Evolutionary conservation across 306 rosid species (phyloP).

Genomic region (Malus asiatica): DNA sequence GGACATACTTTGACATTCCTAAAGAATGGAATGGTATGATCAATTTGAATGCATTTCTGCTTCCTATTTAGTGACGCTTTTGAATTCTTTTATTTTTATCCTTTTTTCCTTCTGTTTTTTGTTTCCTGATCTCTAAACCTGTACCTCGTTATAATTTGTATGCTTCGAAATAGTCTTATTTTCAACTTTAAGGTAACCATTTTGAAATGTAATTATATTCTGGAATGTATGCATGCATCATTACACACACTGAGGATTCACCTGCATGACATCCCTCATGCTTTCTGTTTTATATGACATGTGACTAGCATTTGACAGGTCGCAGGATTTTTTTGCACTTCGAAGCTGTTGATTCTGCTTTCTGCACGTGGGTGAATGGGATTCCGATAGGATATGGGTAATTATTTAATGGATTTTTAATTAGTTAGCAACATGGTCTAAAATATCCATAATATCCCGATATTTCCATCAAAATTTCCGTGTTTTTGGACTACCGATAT

Average conservation of each 20-base stretch:
- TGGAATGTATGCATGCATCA: background rate
- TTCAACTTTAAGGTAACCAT: background rate
- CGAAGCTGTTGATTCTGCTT: constrained; percentile 97
- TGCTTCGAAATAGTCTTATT: background rate
- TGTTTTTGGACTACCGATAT: too few relatives aligned
- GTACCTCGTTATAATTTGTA: background rate
- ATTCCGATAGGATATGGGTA: constrained; percentile 86
- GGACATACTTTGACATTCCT: constrained; percentile 60
- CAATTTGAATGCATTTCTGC: background rate
- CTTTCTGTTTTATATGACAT: constrained; percentile 4
- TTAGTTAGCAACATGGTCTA: background rate
- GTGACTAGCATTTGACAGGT: constrained; percentile 44
- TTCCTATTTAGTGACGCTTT: constrained; percentile 1
- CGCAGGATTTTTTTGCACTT: constrained; percentile 88
- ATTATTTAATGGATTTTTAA: background rate
- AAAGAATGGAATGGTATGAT: constrained; percentile 82
- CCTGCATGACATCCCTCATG: background rate
- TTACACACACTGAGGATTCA: background rate
- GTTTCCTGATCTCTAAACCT: background rate
- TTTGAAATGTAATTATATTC: background rate
- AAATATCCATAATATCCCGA: too few relatives aligned
- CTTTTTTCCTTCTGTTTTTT: background rate
- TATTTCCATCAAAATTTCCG: too few relatives aligned
- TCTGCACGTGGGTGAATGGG: constrained; percentile 89
- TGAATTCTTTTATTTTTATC: background rate